Evolutionary conservation across 257 asterid genomes (phyloP).

Genomic region (Solanum acaule): DNA sequence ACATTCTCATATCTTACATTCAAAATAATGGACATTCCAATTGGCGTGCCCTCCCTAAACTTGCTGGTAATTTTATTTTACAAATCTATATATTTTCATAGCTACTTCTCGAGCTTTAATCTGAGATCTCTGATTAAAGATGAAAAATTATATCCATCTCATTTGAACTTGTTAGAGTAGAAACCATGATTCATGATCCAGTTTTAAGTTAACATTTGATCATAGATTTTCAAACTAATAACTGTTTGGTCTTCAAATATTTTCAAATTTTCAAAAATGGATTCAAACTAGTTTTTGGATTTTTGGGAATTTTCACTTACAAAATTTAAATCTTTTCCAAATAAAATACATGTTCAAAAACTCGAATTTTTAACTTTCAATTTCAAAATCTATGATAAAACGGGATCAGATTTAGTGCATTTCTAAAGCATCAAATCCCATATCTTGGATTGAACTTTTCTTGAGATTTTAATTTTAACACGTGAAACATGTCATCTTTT

Average conservation of each 20-base stretch:
- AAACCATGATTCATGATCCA: neutral
- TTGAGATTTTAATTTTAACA: neutral
- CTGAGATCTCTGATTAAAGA: neutral
- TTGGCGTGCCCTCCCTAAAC: conserved; percentile 9
- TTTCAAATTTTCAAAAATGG: neutral
- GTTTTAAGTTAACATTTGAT: neutral
- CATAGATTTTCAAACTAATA: neutral
- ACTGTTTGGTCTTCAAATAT: neutral
- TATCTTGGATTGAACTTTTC: neutral
- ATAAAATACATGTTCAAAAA: neutral
- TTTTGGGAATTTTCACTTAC: neutral
- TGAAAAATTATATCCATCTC: neutral
- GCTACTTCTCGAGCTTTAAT: neutral
- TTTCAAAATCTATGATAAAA: neutral
- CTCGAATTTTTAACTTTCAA: neutral
- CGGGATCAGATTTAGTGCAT: neutral
- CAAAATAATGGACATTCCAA: conserved; percentile 1
- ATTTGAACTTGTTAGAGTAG: neutral
- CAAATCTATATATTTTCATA: neutral
- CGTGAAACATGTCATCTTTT: neutral
- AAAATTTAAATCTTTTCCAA: neutral
- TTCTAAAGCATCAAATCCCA: neutral
- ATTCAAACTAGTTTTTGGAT: neutral
- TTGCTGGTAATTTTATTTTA: neutral
- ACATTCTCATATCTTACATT: conserved; percentile 3